A percentile compares a stretch with the other conserved stretches of the same genome.
Evolutionary conservation across 768 basidiomycete genomes (phyloP).

Genomic region (Amanita rimosa): DNA sequence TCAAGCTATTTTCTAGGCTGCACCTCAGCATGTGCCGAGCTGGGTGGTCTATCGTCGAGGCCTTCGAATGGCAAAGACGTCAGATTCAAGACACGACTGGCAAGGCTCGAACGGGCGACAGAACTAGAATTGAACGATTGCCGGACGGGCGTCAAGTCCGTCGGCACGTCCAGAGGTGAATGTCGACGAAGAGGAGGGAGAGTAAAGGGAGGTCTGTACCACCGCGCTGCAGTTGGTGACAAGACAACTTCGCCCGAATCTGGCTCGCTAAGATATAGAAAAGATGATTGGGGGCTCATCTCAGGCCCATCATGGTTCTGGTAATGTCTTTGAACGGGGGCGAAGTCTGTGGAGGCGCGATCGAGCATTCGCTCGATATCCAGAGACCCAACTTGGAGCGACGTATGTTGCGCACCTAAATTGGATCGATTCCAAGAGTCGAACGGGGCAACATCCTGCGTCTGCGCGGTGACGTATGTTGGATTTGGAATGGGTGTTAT

Average conservation of each 20-base stretch:
- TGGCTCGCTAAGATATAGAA: neutral
- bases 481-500: neutral
- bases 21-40: no score
- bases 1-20: no score
- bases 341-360: constrained; percentile 12
- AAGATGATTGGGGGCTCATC: neutral
- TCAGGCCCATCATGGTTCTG: no score
- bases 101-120: neutral
- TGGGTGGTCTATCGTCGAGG: neutral
- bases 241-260: neutral
- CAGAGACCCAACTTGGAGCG: constrained; percentile 22
- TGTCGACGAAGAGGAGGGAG: constrained; percentile 11
- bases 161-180: constrained; percentile 21
- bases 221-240: neutral
- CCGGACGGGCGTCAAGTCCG: constrained; percentile 10
- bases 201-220: neutral
- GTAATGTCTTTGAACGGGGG: no score
- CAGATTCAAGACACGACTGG: neutral
- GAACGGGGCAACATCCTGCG: neutral
- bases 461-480: neutral
- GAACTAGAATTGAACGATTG: neutral
- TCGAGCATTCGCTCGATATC: constrained; percentile 47
- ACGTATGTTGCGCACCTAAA: neutral
- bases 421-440: neutral
- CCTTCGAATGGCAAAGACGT: neutral